Evolutionary conservation across 305 asterid species (phyloP).

Genomic region (Fraxinus ornus): DNA sequence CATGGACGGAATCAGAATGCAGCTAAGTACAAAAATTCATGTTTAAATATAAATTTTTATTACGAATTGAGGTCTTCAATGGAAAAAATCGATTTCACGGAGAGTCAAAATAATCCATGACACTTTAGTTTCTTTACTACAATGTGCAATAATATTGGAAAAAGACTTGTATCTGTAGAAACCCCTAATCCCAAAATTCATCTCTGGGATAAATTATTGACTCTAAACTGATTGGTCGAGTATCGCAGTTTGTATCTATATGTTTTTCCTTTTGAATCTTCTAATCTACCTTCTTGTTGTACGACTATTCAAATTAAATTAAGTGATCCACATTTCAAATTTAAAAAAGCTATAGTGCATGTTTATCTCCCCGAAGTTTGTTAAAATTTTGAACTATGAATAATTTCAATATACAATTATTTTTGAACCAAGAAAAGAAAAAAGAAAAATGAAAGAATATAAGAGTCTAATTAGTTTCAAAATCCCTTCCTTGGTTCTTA

Average conservation of each 20-base stretch:
- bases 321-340: neutral
- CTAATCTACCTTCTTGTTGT: neutral
- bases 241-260: neutral
- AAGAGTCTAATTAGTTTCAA: slow-evolving; percentile 2
- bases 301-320: neutral
- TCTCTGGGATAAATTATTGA: neutral
- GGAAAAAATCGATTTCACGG: neutral
- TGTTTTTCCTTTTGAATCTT: neutral
- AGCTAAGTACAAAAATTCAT: too few relatives aligned
- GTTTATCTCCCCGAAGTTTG: neutral
- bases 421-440: neutral
- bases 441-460: neutral
- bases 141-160: neutral
- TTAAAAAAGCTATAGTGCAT: neutral
- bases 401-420: neutral
- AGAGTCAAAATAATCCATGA: neutral
- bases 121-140: neutral
- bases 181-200: neutral
- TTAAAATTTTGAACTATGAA: neutral
- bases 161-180: neutral
- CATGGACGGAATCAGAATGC: too few relatives aligned
- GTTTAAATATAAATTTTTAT: neutral
- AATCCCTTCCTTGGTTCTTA: neutral
- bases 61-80: neutral
- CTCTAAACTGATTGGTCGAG: neutral